These are phyloP conservation scores for Fusarium neocosmosporiellum DNA, from an alignment of 2,329 filamentous ascomycete species.

Conservation along the genomic window DNA sequence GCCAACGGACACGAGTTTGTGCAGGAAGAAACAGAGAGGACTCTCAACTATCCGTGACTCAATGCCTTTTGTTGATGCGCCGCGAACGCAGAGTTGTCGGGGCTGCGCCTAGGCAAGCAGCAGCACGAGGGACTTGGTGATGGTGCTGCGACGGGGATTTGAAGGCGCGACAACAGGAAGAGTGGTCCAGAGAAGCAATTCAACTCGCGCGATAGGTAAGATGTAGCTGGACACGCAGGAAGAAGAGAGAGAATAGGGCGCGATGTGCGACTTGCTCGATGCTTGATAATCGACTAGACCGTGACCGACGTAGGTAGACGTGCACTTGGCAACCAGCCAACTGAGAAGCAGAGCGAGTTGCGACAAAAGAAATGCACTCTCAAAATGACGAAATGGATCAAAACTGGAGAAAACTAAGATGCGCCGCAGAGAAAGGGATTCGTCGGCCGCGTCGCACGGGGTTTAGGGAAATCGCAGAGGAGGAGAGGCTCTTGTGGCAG, in stretches of 20 bases:
- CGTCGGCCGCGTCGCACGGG: constrained; percentile 23
- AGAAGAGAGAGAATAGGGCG: background rate
- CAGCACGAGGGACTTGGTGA: background rate
- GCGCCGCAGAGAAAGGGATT: constrained; percentile 1
- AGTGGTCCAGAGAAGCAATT: background rate
- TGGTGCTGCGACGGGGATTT: background rate
- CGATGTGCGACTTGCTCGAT: constrained; percentile 16
- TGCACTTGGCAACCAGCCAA: constrained; percentile 20
- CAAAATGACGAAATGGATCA: constrained; percentile 20
- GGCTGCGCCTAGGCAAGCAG: background rate
- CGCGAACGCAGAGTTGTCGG: constrained; percentile 3
- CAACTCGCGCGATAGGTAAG: background rate
- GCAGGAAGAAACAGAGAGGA: constrained; percentile 1
- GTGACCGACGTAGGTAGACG: constrained; percentile 14
- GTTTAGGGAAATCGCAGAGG: constrained; percentile 7
- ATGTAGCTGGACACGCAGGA: constrained; percentile 1
- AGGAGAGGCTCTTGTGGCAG: constrained; percentile 32
- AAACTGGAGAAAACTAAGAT: background rate
- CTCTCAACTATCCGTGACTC: background rate
- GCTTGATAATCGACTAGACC: constrained; percentile 20
- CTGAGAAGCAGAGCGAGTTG: constrained; percentile 16
- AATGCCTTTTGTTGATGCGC: constrained; percentile 14
- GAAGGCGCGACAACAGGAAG: background rate
- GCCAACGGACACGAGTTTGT: background rate
- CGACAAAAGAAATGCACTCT: constrained; percentile 1